Evolutionary conservation across 306 rosid species (phyloP).

Genomic region (Quercus aquifolioides): DNA sequence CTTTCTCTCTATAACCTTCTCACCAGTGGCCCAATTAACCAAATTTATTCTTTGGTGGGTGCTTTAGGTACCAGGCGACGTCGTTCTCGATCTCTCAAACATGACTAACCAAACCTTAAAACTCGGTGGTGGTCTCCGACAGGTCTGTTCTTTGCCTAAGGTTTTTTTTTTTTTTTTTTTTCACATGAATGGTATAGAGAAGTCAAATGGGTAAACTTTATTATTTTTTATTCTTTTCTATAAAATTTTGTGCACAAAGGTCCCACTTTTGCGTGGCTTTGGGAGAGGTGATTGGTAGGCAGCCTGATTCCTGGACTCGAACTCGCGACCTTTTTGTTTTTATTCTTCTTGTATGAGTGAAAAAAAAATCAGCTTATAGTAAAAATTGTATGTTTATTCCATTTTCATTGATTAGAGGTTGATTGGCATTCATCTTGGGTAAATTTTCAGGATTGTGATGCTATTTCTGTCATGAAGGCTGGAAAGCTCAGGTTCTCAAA

Average conservation of each 20-base stretch:
- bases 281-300: too few species aligned
- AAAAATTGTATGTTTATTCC: not conserved
- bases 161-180: not conserved
- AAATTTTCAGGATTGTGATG: constrained; percentile 63
- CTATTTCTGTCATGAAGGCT: constrained; percentile 69
- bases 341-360: not conserved
- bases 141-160: constrained; percentile 34
- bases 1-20: not conserved
- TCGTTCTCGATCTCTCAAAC: constrained; percentile 72
- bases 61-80: constrained; percentile 82
- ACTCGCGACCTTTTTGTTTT: too few species aligned
- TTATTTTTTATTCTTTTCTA: not conserved
- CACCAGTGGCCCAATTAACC: not conserved
- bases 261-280: too few species aligned
- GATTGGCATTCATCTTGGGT: not conserved
- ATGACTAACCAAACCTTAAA: constrained; percentile 81
- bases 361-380: not conserved
- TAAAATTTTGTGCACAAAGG: too few species aligned
- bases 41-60: not conserved
- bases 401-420: constrained; percentile 6
- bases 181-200: too few species aligned
- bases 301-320: too few species aligned
- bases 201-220: too few species aligned
- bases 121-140: constrained; percentile 89
- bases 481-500: constrained; percentile 75